These are phyloP conservation scores for Pichia phayaonensis DNA, from an alignment of 805 yeast species.

Conservation along the genomic window DNA sequence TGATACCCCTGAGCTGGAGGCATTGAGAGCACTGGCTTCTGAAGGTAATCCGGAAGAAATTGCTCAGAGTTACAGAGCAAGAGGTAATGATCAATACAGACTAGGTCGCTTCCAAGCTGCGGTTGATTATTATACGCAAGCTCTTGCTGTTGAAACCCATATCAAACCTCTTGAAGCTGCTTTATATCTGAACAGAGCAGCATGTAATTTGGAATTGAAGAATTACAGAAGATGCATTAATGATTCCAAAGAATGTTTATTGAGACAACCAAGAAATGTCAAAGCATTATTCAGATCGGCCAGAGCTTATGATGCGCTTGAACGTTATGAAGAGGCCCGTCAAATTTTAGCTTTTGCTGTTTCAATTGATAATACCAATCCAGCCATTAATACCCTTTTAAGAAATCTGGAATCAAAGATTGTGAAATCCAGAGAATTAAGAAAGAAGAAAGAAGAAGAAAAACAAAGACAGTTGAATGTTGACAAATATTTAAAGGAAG, in stretches of 20 bases:
- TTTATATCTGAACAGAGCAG: conserved; percentile 76
- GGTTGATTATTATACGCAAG: conserved; percentile 69
- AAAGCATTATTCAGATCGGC: conserved; percentile 86
- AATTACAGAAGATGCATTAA: conserved; percentile 82
- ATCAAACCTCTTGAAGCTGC: conserved; percentile 50
- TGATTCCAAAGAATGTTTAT: conserved; percentile 70
- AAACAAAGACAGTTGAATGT: conserved; percentile 36
- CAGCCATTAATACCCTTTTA: conserved; percentile 42
- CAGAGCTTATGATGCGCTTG: conserved; percentile 66
- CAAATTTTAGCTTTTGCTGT: conserved; percentile 61
- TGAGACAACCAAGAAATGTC: conserved; percentile 56
- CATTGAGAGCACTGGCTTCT: conserved; percentile 82
- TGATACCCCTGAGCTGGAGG: conserved; percentile 70
- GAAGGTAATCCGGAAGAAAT: conserved; percentile 94
- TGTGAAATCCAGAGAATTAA: conserved; percentile 16
- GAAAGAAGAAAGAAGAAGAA: conserved; percentile 25
- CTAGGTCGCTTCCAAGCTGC: conserved; percentile 70
- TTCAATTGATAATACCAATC: conserved; percentile 50
- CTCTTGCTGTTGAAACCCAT: conserved; percentile 61
- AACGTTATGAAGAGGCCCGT: conserved; percentile 62
- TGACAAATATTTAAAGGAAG: conserved; percentile 42
- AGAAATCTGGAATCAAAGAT: conserved; percentile 31
- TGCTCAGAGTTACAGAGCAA: conserved; percentile 82
- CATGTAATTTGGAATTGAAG: conserved; percentile 78
- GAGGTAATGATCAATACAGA: conserved; percentile 85